These are phyloP conservation scores for Pyricularia sp. DNA, from an alignment of 2,329 filamentous ascomycete species.

Conservation along the genomic window DNA sequence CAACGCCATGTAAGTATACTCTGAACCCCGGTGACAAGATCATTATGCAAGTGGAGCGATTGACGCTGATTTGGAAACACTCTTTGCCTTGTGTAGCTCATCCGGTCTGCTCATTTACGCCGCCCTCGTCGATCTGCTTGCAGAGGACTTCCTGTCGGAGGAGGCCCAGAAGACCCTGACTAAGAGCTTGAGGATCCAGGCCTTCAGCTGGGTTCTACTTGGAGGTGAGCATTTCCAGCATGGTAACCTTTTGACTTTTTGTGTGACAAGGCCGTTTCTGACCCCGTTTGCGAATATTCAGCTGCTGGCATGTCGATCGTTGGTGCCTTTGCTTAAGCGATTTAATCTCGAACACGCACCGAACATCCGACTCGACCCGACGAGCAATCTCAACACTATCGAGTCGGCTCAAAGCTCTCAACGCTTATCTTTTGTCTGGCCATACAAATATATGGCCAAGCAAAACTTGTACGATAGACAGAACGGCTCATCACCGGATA, in stretches of 20 bases:
- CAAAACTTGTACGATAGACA: background rate
- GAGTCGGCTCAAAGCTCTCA: background rate
- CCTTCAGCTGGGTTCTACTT: slow-evolving; percentile 40
- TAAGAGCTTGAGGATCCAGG: slow-evolving; percentile 41
- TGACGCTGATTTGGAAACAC: background rate
- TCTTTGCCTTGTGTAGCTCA: slow-evolving; percentile 28
- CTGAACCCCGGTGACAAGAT: background rate
- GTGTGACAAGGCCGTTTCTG: background rate
- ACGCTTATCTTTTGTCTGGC: background rate
- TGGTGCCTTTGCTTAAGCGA: slow-evolving; percentile 30
- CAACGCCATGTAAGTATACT: slow-evolving; percentile 47
- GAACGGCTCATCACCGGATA: background rate
- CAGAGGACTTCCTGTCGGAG: slow-evolving; percentile 56
- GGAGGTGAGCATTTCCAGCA: slow-evolving; percentile 31
- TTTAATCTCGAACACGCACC: background rate
- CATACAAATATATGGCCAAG: background rate
- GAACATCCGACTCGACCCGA: background rate
- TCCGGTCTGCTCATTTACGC: slow-evolving; percentile 53
- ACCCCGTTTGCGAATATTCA: slow-evolving; percentile 13
- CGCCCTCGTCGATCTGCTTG: slow-evolving; percentile 52
- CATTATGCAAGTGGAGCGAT: slow-evolving; percentile 6
- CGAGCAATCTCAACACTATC: background rate
- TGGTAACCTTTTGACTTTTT: too few relatives aligned
- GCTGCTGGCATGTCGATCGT: slow-evolving; percentile 36
- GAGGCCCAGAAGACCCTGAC: slow-evolving; percentile 40